Percentiles rank a stretch among this genome's conserved stretches.
Evolutionary conservation across 2,329 filamentous ascomycete species (phyloP).

Genomic region (Blastomyces gilchristii): DNA sequence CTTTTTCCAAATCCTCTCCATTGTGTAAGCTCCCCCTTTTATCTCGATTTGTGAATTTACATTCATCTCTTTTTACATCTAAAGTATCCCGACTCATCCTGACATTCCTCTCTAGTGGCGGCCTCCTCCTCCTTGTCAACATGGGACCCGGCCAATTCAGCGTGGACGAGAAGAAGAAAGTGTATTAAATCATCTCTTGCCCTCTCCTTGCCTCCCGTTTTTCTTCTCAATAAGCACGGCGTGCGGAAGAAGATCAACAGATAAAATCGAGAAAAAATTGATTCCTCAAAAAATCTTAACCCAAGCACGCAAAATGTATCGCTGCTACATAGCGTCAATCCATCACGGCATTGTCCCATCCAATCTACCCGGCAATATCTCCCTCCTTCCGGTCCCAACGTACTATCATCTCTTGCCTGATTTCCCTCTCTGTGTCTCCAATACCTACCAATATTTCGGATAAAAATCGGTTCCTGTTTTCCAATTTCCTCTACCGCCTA

Average conservation of each 20-base stretch:
- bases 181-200: slow-evolving; percentile 55
- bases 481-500: not conserved
- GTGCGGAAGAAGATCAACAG: not conserved
- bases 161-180: slow-evolving; percentile 99
- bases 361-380: not conserved
- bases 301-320: not conserved
- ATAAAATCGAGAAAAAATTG: not conserved
- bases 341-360: not conserved
- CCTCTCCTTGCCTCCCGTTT: not conserved
- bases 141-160: slow-evolving; percentile 96
- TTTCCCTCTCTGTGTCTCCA: not conserved
- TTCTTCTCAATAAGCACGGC: not conserved
- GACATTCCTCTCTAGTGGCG: slow-evolving; percentile 47
- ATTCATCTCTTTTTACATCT: not conserved
- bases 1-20: slow-evolving; percentile 99
- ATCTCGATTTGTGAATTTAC: not conserved
- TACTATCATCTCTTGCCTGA: not conserved
- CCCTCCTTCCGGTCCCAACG: not conserved
- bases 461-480: not conserved
- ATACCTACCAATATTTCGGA: not conserved
- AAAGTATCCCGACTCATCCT: slow-evolving; percentile 1
- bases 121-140: slow-evolving; percentile 92
- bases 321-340: not conserved
- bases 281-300: not conserved
- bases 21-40: slow-evolving; percentile 54